A percentile compares a stretch with the other conserved stretches of the same genome.
phyloP scores from a whole-genome alignment of 192 early-diverging fungal genomes.

The Coemansia sp. region DNA sequence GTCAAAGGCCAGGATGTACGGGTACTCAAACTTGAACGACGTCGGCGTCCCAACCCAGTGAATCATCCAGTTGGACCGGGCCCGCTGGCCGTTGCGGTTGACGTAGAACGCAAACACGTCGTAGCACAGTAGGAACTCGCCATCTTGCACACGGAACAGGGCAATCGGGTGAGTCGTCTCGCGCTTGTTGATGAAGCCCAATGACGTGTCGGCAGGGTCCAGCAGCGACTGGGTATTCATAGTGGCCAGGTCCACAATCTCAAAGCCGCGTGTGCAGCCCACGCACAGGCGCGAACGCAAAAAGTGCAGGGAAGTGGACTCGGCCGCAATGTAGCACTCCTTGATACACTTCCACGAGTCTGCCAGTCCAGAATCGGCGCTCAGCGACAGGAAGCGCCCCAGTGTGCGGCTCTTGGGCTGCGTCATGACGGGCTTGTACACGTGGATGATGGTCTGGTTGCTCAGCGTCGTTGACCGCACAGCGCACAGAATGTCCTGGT shows the following conservation, averaged over 20 bases:
- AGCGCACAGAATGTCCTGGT: slow-evolving; percentile 59
- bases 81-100: slow-evolving; percentile 74
- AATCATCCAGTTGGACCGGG: slow-evolving; percentile 71
- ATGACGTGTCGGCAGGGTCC: slow-evolving; percentile 72
- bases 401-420: slow-evolving; percentile 47
- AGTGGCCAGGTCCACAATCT: slow-evolving; percentile 82
- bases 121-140: slow-evolving; percentile 86
- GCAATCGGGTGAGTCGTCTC: slow-evolving; percentile 75
- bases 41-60: slow-evolving; percentile 83
- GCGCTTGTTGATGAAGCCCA: slow-evolving; percentile 73
- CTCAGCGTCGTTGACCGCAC: slow-evolving; percentile 68
- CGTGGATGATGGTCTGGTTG: slow-evolving; percentile 65
- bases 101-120: slow-evolving; percentile 93
- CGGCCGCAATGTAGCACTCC: slow-evolving; percentile 91
- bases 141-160: slow-evolving; percentile 71
- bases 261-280: slow-evolving; percentile 87
- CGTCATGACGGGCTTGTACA: slow-evolving; percentile 61
- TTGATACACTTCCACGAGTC: slow-evolving; percentile 55
- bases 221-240: slow-evolving; percentile 81
- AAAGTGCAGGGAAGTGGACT: slow-evolving; percentile 81
- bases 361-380: slow-evolving; percentile 27
- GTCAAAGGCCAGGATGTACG: slow-evolving; percentile 89
- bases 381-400: slow-evolving; percentile 42
- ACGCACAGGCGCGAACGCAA: slow-evolving; percentile 81
- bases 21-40: slow-evolving; percentile 74